phyloP scores from a whole-genome alignment of 1,284 basidiomycete genomes.

The Sutorius eximius region DNA sequence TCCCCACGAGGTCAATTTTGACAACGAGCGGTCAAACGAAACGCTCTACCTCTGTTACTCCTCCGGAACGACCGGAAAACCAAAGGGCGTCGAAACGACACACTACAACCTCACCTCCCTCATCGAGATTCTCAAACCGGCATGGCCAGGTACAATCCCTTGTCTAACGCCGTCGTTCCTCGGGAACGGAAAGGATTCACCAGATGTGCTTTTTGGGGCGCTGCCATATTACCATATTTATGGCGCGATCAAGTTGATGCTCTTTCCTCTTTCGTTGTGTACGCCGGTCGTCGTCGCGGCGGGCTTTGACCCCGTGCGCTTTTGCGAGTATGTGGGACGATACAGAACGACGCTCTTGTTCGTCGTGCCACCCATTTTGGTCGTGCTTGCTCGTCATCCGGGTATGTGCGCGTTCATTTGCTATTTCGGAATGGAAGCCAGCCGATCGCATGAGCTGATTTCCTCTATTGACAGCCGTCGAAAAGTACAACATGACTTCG shows the following conservation, averaged over 20 bases:
- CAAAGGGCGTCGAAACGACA: conserved; percentile 65
- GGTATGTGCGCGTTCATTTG: conserved; percentile 37
- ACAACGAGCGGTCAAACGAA: conserved; percentile 47
- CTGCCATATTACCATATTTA: conserved; percentile 59
- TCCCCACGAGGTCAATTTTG: conserved; percentile 49
- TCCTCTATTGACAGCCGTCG: conserved; percentile 45
- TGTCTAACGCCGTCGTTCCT: conserved; percentile 24
- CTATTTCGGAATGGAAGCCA: neutral
- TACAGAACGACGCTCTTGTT: conserved; percentile 64
- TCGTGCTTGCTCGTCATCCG: conserved; percentile 66
- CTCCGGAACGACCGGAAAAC: conserved; percentile 64
- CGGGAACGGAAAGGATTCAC: neutral
- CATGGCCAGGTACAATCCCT: conserved; percentile 40
- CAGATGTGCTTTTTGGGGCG: conserved; percentile 56
- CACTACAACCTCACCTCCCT: conserved; percentile 63
- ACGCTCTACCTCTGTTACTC: conserved; percentile 67
- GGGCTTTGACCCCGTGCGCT: conserved; percentile 72
- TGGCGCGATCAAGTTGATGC: conserved; percentile 58
- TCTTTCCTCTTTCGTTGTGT: conserved; percentile 60
- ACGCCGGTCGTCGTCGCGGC: conserved; percentile 66
- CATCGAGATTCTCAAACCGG: conserved; percentile 42
- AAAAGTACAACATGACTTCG: conserved; percentile 67
- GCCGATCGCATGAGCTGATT: neutral
- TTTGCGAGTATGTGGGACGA: conserved; percentile 64
- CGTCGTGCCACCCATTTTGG: conserved; percentile 84